These are phyloP conservation scores for Phoma sp. DNA, from an alignment of 2,329 filamentous ascomycete species.

Conservation along the genomic window DNA sequence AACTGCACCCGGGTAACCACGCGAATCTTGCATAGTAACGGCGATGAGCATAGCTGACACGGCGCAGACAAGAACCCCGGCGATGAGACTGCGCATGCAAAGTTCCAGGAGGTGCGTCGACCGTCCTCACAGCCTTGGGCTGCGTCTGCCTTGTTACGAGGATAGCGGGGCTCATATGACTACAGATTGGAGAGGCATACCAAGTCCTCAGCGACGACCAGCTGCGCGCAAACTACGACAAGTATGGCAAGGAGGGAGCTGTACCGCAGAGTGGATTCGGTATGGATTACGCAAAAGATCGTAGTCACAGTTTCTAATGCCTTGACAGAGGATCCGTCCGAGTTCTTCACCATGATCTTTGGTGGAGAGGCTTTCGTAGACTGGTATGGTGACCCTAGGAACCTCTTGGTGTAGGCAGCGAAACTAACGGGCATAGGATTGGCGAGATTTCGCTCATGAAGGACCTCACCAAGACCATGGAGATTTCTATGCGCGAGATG, in stretches of 20 bases:
- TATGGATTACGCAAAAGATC: conserved; percentile 39
- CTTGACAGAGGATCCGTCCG: conserved; percentile 79
- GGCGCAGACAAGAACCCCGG: conserved; percentile 91
- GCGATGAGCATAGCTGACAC: conserved; percentile 12
- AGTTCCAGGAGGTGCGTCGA: conserved; percentile 81
- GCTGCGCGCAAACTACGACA: conserved; percentile 91
- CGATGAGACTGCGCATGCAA: conserved; percentile 90
- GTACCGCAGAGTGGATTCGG: conserved; percentile 91
- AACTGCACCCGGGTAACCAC: conserved; percentile 79
- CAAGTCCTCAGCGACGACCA: conserved; percentile 87
- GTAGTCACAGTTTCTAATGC: conserved; percentile 29
- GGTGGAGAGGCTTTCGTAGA: conserved; percentile 95
- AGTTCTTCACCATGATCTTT: conserved; percentile 99
- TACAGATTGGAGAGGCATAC: conserved; percentile 72
- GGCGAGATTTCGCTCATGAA: conserved; percentile 99
- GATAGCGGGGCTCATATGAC: conserved; percentile 34
- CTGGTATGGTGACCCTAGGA: conserved; percentile 58
- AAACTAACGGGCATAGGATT: conserved; percentile 61
- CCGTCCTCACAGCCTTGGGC: conserved; percentile 1
- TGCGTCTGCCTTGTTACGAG: conserved; percentile 1
- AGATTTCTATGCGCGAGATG: conserved; percentile 86
- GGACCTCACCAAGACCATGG: conserved; percentile 97
- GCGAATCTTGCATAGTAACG: conserved; percentile 33
- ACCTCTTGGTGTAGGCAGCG: background rate
- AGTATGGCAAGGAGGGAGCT: conserved; percentile 93